Evolutionary conservation across 305 asterid genomes (phyloP).

Genomic region (Nicotiana rustica): DNA sequence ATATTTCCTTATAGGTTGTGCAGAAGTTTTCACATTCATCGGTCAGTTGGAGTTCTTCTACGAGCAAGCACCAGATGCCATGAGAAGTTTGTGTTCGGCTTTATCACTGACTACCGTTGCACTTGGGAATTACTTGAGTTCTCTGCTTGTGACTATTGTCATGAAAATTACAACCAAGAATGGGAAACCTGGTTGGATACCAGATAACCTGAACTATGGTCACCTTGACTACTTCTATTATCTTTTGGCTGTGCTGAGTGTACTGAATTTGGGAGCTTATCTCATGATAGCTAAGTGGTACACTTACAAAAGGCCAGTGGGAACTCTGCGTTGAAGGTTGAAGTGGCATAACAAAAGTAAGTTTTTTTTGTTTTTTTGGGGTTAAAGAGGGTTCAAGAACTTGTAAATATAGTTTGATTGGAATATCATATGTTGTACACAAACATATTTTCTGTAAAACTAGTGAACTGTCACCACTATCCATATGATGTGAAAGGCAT

Average conservation of each 20-base stretch:
- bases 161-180: slow-evolving; percentile 55
- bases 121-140: slow-evolving; percentile 79
- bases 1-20: slow-evolving; percentile 81
- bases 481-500: neutral
- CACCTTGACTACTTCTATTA: slow-evolving; percentile 77
- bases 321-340: slow-evolving; percentile 62
- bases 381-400: slow-evolving; percentile 17
- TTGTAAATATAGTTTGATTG: slow-evolving; percentile 12
- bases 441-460: neutral
- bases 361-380: neutral
- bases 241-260: slow-evolving; percentile 70
- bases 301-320: slow-evolving; percentile 71
- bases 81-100: slow-evolving; percentile 85
- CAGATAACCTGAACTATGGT: slow-evolving; percentile 78
- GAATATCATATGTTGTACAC: slow-evolving; percentile 1
- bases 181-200: slow-evolving; percentile 80
- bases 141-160: slow-evolving; percentile 72
- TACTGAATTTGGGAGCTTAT: slow-evolving; percentile 64
- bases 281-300: slow-evolving; percentile 70
- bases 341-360: neutral
- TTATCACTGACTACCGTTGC: slow-evolving; percentile 75
- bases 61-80: slow-evolving; percentile 89
- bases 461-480: neutral
- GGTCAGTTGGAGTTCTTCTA: slow-evolving; percentile 90
- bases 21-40: slow-evolving; percentile 75